These are phyloP conservation scores for Trametes gibbosa DNA, from an alignment of 768 basidiomycete species.

Conservation along the genomic window DNA sequence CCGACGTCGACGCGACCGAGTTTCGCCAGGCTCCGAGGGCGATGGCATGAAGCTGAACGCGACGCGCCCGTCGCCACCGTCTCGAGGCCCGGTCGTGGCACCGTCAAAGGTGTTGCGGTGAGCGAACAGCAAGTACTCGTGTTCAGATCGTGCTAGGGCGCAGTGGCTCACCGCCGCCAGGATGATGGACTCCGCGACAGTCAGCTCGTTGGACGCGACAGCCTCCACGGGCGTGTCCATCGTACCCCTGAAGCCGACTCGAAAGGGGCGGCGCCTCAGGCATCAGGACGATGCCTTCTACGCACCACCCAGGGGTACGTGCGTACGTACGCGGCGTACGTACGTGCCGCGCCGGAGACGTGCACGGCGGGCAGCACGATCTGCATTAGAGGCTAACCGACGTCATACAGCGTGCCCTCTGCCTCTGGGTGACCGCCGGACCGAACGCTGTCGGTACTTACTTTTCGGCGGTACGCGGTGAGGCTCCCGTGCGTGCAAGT, in stretches of 20 bases:
- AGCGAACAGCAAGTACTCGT: no score
- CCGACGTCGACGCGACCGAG: constrained; percentile 27
- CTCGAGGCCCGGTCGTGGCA: constrained; percentile 25
- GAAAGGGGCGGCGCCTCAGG: neutral
- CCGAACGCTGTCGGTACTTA: constrained; percentile 15
- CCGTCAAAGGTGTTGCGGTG: constrained; percentile 29
- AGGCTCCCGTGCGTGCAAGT: no score
- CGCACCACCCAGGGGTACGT: constrained; percentile 27
- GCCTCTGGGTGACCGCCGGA: neutral
- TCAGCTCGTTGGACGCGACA: constrained; percentile 26
- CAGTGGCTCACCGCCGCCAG: no score
- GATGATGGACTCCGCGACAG: no score
- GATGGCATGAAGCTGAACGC: constrained; percentile 24
- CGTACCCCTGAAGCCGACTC: no score
- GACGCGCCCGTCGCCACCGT: constrained; percentile 29
- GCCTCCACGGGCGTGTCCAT: no score
- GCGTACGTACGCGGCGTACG: no score
- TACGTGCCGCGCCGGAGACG: no score
- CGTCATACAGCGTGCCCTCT: neutral
- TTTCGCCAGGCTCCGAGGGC: constrained; percentile 34
- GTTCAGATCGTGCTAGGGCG: no score
- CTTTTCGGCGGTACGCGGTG: constrained; percentile 34
- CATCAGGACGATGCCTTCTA: constrained; percentile 25
- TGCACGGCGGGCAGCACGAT: no score
- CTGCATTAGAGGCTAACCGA: neutral